Evolutionary conservation across 441 rosid genomes (phyloP), one percentile per base, ranked within the genome.

Genomic region (Gossypium davidsonii): DNA sequence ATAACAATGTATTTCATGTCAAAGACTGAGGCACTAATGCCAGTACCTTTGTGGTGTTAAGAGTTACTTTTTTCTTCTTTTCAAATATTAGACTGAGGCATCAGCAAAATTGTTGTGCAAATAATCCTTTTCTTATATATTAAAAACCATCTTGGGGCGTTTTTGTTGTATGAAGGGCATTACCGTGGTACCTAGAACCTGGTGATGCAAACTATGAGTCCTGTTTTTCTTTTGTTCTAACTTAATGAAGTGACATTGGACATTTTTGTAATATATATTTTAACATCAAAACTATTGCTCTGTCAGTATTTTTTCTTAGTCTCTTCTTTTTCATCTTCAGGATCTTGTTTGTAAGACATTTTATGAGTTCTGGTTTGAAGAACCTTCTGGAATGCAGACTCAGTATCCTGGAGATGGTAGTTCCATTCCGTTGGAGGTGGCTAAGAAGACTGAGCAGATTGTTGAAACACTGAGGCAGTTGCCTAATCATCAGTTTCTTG

Each of bases 291-390:
- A 20, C 55, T 34, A 8, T 34, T 58, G 58, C 58, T 58, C 7
- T 51, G 12, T 23, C 3, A 18, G 49, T 66, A 59, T 21, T 55
- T 18, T 71, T 37, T 72, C 64, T 62, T 68, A 20, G 28, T 21
- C 52, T 62, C 49, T 55, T 51, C 77, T 59, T 23, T 79, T 25
- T 70, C 65, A 12, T 74, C 69, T 44, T 49, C 86, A 96, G 98
- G 99, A 96, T 86, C 93, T 90, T 71, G 99, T 96, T 78, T 96
- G 96, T 91, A 91, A 93, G 93, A 96, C 96, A 71, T 93, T 96
- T 80, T 90, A 91, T 85, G 97, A 96, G 76, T 93, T 96, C 78
- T 96, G 99, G 99, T 96, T 96, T 74, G 97, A 96, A 83, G 98
- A 96, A 79, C 89, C 96, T 77, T 82, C 92, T 73, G 88, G 94